Evolutionary conservation across 169 alveolate species (phyloP), one percentile per base, ranked within the genome.

Genomic region (Plasmodium reichenowi): DNA sequence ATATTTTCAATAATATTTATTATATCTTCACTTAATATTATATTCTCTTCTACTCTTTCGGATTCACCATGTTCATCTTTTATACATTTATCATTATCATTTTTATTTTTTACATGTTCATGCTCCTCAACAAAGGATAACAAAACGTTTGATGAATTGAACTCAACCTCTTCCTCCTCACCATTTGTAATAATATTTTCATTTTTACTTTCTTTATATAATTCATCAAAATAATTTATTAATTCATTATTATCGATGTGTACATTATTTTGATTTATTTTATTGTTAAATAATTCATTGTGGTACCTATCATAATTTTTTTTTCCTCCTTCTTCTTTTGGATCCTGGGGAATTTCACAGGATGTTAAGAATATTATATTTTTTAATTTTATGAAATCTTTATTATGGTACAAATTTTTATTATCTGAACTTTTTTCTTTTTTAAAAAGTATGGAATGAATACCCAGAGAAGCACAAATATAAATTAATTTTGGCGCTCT

Each of bases 1-100:
- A 94, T 75, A 17, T 92, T 47, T 56, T 93, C 91, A 73, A 86
- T 86, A 52, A 72, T 48, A 45, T 86, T 48, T 29, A 72, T 38
- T 38, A 38, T 56, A 8, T 86, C 88, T 72, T 86, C 76, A 60
- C 43, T 71, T 72, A 86, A 56, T 64, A 72, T 38, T 38, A 38
- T 38, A 38, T 38, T 38, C 5, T 38, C 47, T 38, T 38, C 47
- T 5, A 38, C 88, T 22, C 1, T 67, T 64, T 63, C 17, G 7
- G 24, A 26, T 48, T 78, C 78, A 60, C 20, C 26, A 38, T 38
- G 7, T 38, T 38, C 10, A 38, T 38, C 47, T 7, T 47, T 22
- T 64, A 17, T 5, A 67, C 54, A 8, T 38, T 38, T 38, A 38
- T 38, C 45, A 32, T 32, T 32, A 4, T 5, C 47, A 38, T 38